A percentile compares a stretch with the other conserved stretches of the same genome.
Evolutionary conservation across 2,329 filamentous ascomycete genomes (phyloP).

Genomic region (Biscogniauxia sp.): DNA sequence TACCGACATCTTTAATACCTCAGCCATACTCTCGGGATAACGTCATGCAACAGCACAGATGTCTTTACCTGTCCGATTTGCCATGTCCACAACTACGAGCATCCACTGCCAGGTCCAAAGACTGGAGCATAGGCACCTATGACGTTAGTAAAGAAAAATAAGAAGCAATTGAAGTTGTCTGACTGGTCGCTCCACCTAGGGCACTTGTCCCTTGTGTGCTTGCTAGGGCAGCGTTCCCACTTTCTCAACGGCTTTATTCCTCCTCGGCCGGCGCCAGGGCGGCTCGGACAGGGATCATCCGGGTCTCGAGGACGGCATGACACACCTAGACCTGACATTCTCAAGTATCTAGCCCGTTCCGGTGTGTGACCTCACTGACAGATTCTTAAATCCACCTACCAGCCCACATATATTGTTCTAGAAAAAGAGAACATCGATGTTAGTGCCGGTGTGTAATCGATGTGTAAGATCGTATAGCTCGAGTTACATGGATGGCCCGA

Average conservation of each 20-base stretch:
- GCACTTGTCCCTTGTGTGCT: background rate
- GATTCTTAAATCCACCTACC: background rate
- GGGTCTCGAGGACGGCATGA: background rate
- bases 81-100: background rate
- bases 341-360: too few relatives aligned
- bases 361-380: background rate
- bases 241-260: background rate
- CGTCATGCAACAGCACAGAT: background rate
- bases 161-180: background rate
- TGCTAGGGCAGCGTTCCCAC: background rate
- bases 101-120: background rate
- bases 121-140: background rate
- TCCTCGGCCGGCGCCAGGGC: background rate
- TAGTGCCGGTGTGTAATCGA: background rate
- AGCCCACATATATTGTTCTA: background rate
- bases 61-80: background rate
- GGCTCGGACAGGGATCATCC: background rate
- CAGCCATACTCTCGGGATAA: background rate
- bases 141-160: background rate
- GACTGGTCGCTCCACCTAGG: background rate
- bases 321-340: too few relatives aligned
- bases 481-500: too few relatives aligned
- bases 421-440: background rate
- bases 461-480: too few relatives aligned
- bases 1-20: background rate